These are phyloP conservation scores for Coprinopsis strossmayeri DNA, from an alignment of 768 basidiomycete species.

Conservation along the genomic window DNA sequence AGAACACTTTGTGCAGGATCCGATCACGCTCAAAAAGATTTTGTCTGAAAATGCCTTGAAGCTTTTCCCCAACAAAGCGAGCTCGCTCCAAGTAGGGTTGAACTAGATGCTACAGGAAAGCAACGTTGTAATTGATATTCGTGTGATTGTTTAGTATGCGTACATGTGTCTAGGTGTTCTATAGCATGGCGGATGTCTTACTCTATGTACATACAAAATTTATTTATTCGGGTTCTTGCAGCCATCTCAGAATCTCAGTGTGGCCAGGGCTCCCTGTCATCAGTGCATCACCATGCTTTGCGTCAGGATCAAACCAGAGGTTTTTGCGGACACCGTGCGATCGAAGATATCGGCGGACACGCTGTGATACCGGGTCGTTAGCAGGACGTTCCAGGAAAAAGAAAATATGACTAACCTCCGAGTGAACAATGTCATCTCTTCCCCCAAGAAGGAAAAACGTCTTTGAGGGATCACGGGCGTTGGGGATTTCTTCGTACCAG, in stretches of 20 bases:
- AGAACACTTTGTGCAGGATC: slow-evolving; percentile 37
- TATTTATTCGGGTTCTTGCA: slow-evolving; percentile 24
- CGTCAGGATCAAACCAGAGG: slow-evolving; percentile 56
- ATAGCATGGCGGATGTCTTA: no score
- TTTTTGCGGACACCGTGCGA: slow-evolving; percentile 70
- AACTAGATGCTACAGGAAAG: background rate
- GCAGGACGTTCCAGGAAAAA: background rate
- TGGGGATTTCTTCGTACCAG: slow-evolving; percentile 86
- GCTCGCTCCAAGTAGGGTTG: background rate
- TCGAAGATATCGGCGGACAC: slow-evolving; percentile 66
- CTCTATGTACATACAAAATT: no score
- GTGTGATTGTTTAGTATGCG: no score
- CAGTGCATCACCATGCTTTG: slow-evolving; percentile 59
- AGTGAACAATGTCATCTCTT: slow-evolving; percentile 71
- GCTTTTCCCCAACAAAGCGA: slow-evolving; percentile 34
- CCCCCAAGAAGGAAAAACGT: slow-evolving; percentile 79
- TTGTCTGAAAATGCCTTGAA: slow-evolving; percentile 42
- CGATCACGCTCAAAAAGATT: slow-evolving; percentile 34
- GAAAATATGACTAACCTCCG: slow-evolving; percentile 40
- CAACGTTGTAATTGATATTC: no score
- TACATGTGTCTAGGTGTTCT: no score
- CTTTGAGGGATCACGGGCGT: slow-evolving; percentile 60
- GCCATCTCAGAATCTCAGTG: slow-evolving; percentile 57
- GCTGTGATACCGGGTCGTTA: slow-evolving; percentile 28
- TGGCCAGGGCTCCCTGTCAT: slow-evolving; percentile 45